These are phyloP conservation scores for Chrysoporthe deuterocubensis DNA, from an alignment of 2,329 filamentous ascomycete genomes.

Conservation along the genomic window DNA sequence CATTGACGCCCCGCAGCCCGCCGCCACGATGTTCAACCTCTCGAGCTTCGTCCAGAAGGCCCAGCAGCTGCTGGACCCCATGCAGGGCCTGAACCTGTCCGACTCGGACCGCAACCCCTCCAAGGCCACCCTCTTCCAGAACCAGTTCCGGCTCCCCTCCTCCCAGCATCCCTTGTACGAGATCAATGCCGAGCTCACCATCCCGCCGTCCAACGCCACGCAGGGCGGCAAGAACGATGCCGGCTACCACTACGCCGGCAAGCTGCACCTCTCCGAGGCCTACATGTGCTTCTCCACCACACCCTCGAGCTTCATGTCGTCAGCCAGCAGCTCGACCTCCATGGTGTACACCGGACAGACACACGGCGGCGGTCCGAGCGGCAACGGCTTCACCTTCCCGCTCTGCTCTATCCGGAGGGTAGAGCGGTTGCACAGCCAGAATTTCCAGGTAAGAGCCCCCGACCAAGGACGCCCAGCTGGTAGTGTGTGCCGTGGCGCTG, in stretches of 20 bases:
- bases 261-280: constrained; percentile 90
- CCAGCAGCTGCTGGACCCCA: constrained; percentile 91
- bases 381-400: constrained; percentile 94
- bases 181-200: constrained; percentile 93
- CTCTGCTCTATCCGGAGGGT: constrained; percentile 90
- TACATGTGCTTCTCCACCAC: constrained; percentile 98
- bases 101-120: constrained; percentile 81
- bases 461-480: background rate
- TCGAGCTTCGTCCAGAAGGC: constrained; percentile 92
- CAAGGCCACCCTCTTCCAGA: constrained; percentile 90
- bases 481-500: background rate
- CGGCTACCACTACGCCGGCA: constrained; percentile 88
- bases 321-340: constrained; percentile 78
- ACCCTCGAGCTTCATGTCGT: constrained; percentile 81
- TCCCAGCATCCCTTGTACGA: constrained; percentile 93
- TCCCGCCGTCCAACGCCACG: constrained; percentile 72
- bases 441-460: constrained; percentile 63
- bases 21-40: constrained; percentile 60
- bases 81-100: constrained; percentile 73
- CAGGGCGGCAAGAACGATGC: constrained; percentile 73
- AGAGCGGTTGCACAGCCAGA: constrained; percentile 90
- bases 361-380: constrained; percentile 87
- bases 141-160: constrained; percentile 92
- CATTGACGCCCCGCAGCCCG: constrained; percentile 25
- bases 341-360: constrained; percentile 90